These are phyloP conservation scores for Colletotrichum tofieldiae DNA, from an alignment of 2,329 filamentous ascomycete genomes.

Conservation along the genomic window DNA sequence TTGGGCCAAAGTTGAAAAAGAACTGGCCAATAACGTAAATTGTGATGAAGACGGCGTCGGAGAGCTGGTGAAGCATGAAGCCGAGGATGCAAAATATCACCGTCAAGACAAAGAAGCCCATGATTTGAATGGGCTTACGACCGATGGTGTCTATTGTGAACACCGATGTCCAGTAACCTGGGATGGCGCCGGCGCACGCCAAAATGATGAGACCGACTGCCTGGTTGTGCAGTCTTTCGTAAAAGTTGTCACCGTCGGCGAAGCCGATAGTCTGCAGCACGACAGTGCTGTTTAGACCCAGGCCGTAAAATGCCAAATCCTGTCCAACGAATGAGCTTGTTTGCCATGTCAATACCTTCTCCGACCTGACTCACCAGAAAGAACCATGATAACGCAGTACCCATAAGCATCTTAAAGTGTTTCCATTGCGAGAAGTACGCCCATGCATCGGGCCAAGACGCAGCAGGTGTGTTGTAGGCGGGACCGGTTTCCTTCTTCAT, in stretches of 20 bases:
- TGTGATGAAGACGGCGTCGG: conserved; percentile 66
- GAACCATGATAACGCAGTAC: conserved; percentile 87
- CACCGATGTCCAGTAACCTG: conserved; percentile 85
- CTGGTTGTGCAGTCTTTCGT: conserved; percentile 78
- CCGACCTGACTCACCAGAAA: conserved; percentile 67
- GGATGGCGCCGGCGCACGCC: conserved; percentile 82
- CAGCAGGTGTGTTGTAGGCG: conserved; percentile 75
- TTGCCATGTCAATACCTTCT: background rate
- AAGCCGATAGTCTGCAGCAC: conserved; percentile 83
- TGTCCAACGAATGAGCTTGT: conserved; percentile 49
- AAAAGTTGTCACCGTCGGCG: conserved; percentile 73
- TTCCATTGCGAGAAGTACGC: conserved; percentile 79
- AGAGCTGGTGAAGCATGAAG: conserved; percentile 69
- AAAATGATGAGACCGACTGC: conserved; percentile 85
- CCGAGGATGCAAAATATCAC: conserved; percentile 75
- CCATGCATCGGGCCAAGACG: conserved; percentile 79
- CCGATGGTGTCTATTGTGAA: conserved; percentile 82
- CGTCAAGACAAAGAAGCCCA: conserved; percentile 74
- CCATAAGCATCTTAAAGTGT: conserved; percentile 80
- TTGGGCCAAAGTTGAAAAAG: conserved; percentile 78
- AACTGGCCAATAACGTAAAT: conserved; percentile 77
- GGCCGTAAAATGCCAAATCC: conserved; percentile 79
- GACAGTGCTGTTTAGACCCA: conserved; percentile 82
- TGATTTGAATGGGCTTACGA: conserved; percentile 81
- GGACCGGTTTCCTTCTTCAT: conserved; percentile 68